These are phyloP conservation scores for Pyracantha coccinea DNA, from an alignment of 331 rosid genomes.

Conservation along the genomic window DNA sequence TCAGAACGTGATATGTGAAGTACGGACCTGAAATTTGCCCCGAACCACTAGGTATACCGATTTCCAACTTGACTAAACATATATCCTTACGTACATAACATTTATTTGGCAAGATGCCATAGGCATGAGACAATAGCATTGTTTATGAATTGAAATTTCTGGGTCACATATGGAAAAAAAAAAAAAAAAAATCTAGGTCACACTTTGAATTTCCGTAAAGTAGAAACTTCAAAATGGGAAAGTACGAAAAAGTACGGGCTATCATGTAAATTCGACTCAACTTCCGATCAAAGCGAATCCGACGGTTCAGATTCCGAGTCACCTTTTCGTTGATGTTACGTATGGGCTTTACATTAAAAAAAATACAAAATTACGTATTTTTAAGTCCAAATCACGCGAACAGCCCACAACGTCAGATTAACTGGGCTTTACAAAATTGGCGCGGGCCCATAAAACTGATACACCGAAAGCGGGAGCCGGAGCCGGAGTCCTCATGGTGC, in stretches of 20 bases:
- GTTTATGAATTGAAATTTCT: neutral
- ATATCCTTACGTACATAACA: neutral
- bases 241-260: neutral
- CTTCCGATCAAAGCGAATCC: neutral
- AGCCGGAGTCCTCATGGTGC: conserved; percentile 19
- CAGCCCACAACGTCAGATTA: neutral
- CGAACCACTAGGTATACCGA: no score
- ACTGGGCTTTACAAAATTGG: neutral
- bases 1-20: rapidly evolving
- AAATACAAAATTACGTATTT: neutral
- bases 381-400: neutral
- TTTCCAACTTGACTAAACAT: neutral
- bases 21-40: no score
- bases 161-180: neutral
- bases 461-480: neutral
- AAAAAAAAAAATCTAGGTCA: no score
- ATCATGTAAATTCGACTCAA: neutral
- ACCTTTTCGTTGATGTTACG: neutral
- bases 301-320: neutral
- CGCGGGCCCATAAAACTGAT: neutral
- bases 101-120: conserved; percentile 1
- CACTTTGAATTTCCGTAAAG: neutral
- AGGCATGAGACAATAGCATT: neutral
- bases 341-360: neutral
- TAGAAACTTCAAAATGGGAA: neutral